phyloP scores from a whole-genome alignment of 2,329 filamentous ascomycete species.

The Penicillium palitans region DNA sequence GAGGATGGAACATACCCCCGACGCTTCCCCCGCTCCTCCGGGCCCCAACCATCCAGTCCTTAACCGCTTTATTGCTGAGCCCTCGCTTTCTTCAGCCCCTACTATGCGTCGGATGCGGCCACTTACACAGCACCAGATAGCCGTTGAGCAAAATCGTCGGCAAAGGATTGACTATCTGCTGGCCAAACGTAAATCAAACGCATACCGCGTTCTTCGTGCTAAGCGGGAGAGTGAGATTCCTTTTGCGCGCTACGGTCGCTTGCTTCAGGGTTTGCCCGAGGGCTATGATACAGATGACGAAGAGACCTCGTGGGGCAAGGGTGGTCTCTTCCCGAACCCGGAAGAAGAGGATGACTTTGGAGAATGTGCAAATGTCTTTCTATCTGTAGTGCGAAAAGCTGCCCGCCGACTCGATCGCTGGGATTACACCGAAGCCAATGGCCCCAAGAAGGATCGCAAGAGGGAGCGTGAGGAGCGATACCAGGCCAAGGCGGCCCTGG shows the following conservation, averaged over 20 bases:
- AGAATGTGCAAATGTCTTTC: constrained; percentile 48
- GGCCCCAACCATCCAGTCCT: constrained; percentile 44
- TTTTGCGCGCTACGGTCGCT: constrained; percentile 43
- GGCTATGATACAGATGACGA: constrained; percentile 52
- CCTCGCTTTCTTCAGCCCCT: constrained; percentile 32
- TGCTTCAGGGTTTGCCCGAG: constrained; percentile 45
- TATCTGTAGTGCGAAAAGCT: constrained; percentile 46
- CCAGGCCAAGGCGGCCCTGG: constrained; percentile 28
- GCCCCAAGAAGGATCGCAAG: constrained; percentile 40
- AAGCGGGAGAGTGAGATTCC: constrained; percentile 43
- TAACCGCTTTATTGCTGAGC: constrained; percentile 42
- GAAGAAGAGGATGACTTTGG: constrained; percentile 50
- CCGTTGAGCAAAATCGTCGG: constrained; percentile 51
- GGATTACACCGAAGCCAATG: constrained; percentile 46
- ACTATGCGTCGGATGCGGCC: constrained; percentile 46
- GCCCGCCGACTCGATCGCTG: constrained; percentile 47
- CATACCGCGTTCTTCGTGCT: constrained; percentile 39
- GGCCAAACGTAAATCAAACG: constrained; percentile 43
- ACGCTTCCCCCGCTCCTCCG: constrained; percentile 47
- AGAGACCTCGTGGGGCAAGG: constrained; percentile 44
- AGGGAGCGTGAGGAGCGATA: constrained; percentile 42
- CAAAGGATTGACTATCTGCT: constrained; percentile 51
- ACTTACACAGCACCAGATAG: constrained; percentile 52
- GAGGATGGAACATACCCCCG: constrained; percentile 45
- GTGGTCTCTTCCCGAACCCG: constrained; percentile 44